Evolutionary conservation across 1,139 yeast species (phyloP), one percentile per base, ranked within the genome.

Genomic region (Kurtzmaniella quercitrusa): DNA sequence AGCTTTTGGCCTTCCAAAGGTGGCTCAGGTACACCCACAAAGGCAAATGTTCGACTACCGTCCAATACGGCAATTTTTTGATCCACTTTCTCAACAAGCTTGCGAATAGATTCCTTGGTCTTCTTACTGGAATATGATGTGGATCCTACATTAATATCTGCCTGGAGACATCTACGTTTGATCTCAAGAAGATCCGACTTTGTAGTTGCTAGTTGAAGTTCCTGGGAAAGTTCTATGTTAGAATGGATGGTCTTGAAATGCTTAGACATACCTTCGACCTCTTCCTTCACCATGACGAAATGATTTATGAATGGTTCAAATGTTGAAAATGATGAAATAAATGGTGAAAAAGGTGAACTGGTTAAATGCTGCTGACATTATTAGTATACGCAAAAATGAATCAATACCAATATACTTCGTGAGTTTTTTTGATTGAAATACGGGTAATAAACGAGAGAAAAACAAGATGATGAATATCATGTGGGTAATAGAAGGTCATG

Each of bases 11-110:
- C 37, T 9, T n/a, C 21, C 10, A 12, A 6, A 12, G 45, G 41
- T 11, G 55, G 53, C 3, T 56, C 44, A 0, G 73, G 72, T 1
- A 44, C 56, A 2, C 72, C 72, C 18, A 36, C 42, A 41, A 67
- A 68, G 29, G 43, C 41, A 43, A 68, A 67, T 38, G 46, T 46
- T 21, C 48, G 42, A 12, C 14, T 34, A 7, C 39, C 25, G 15
- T 19, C 43, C 23, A 37, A 9, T 18, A 14, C 27, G 27, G 12
- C 29, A 9, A 19, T 14, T 45, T 31, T 43, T 21, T 23, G 25
- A 11, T 40, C 37, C 34, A 46, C 25, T 7, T 14, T 12, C 16
- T 27, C 43, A 3, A 33, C 19, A 16, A 41, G 16, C 12, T 25
- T 17, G 15, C 23, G 21, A n/a, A 45, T 12, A 7, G 25, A 23